phyloP scores from a whole-genome alignment of 2,329 filamentous ascomycete species.

The Magnaporthiopsis rhizophila region DNA sequence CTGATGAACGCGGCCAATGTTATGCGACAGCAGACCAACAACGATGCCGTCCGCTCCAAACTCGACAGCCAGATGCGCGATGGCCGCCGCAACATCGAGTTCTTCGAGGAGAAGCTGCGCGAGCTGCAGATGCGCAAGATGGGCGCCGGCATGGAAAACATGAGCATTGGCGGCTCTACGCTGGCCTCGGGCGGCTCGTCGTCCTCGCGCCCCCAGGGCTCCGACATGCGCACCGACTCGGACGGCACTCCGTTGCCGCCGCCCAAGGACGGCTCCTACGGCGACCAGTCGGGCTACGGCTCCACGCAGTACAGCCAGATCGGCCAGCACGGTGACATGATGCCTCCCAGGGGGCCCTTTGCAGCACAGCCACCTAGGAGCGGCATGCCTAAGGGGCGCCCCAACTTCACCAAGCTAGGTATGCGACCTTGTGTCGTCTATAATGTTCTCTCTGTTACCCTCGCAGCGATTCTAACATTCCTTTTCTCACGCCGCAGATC shows the following conservation, averaged over 20 bases:
- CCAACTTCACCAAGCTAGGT: conserved; percentile 97
- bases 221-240: conserved; percentile 34
- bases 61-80: conserved; percentile 93
- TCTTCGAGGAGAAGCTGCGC: conserved; percentile 85
- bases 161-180: conserved; percentile 44
- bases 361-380: conserved; percentile 62
- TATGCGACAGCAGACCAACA: conserved; percentile 94
- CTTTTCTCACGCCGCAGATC: conserved; percentile 51
- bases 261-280: conserved; percentile 54
- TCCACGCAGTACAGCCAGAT: conserved; percentile 46
- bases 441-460: too few relatives aligned
- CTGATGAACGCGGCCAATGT: conserved; percentile 89
- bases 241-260: conserved; percentile 55
- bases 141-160: conserved; percentile 56
- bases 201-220: conserved; percentile 35
- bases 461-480: too few relatives aligned
- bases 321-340: conserved; percentile 61
- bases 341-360: conserved; percentile 76
- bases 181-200: conserved; percentile 32
- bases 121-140: conserved; percentile 80
- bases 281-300: conserved; percentile 53
- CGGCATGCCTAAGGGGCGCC: conserved; percentile 63
- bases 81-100: conserved; percentile 85
- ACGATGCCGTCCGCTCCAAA: conserved; percentile 80
- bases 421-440: conserved; percentile 23